These are phyloP conservation scores for Rhodamnia rubescens DNA, from an alignment of 345 rosid genomes.

Conservation along the genomic window DNA sequence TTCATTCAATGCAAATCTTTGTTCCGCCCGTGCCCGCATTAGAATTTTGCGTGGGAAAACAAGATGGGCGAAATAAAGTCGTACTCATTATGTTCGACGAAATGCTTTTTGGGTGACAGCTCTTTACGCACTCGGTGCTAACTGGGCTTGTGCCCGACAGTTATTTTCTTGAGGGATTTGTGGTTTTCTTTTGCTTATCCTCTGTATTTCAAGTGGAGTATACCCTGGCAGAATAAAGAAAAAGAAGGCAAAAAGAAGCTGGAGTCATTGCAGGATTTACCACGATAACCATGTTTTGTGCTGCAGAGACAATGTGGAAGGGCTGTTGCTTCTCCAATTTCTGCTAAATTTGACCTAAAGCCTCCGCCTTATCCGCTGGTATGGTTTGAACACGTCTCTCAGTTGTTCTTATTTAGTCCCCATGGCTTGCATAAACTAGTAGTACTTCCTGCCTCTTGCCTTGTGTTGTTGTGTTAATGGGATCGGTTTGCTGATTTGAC, in stretches of 20 bases:
- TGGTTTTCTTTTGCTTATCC: background rate
- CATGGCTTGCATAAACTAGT: background rate
- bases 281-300: background rate
- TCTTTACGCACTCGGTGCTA: background rate
- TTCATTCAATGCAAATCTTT: background rate
- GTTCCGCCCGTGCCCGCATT: background rate
- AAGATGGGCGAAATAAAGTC: background rate
- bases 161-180: background rate
- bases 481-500: background rate
- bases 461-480: background rate
- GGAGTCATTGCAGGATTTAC: background rate
- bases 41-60: background rate
- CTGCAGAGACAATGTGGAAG: conserved; percentile 32
- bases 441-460: background rate
- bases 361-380: conserved; percentile 90
- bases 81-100: conserved; percentile 40
- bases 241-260: background rate
- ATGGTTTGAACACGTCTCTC: background rate
- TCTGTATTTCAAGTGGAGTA: background rate
- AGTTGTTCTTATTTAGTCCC: background rate
- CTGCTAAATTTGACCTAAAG: conserved; percentile 61
- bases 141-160: background rate
- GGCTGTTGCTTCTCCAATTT: conserved; percentile 18
- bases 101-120: conserved; percentile 18
- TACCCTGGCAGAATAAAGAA: background rate